Base-by-base conservation (phyloP, 2,329 filamentous ascomycete species). In the Fusarium kyushuense region DNA sequence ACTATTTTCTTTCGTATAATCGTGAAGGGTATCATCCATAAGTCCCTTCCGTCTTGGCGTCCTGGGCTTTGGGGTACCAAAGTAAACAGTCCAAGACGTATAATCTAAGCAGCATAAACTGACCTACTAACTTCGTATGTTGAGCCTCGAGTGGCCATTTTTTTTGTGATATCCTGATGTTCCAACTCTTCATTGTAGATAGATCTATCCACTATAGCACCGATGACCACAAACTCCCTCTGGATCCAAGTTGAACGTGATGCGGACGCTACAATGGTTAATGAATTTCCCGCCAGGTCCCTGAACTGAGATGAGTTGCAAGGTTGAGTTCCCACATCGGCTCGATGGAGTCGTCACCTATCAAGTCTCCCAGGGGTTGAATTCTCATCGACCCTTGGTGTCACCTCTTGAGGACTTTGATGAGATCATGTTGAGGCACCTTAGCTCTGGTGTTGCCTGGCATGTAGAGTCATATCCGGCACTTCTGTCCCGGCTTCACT, bases 1-100 rank as follows among this genome's bases (percentile, higher is more conserved):
- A 55, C 43, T 40, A 38, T 57, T 51, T 54, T 58, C 23, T 41
- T 30, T 43, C 64, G 38, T 60, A 45, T 11, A 54, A 47, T 67
- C 58, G 46, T 58, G 17, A 51, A 45, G 55, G 43, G 66, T 56
- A 70, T 67, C 35, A 23, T 63, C n/a, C 32, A 42, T 23, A 35
- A 30, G 19, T 36, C 14, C 42, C 19, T 1, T 21, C n/a, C 9
- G 16, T 47, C 36, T 19, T 27, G 27, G 8, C 27, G 6, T 27
- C 27, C 27, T 27, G 2, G 7, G 27, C 27, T 27, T 27, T 27
- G 8, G 27, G 27, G 27, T 27, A 8, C 27, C 5, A 27, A 27
- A 27, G 9, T 27, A 6, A 27, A 27, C 9, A 8, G 3, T 8
- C 27, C 7, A 27, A 27, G 25, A 27, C 6, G 5, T 8, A 27